Conservation (phyloP, 352 stramenopile species). For the Pythium dissotocum region DNA sequence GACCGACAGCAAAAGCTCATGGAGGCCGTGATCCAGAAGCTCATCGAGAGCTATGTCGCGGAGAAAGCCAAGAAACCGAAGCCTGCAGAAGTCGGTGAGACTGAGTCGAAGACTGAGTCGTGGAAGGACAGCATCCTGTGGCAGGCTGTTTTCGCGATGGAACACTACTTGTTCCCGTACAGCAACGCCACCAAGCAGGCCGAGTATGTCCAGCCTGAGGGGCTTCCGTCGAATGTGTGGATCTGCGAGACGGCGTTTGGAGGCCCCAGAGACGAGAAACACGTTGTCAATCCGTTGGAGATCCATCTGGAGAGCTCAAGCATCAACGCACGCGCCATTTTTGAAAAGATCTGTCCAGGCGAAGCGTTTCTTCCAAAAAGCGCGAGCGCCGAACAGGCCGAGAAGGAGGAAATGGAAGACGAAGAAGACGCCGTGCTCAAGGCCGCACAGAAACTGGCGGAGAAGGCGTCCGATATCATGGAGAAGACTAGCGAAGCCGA, state of each 20-base stretch:
- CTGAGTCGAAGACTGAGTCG: conserved; percentile 16
- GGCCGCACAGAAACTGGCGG: conserved; percentile 52
- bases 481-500: neutral
- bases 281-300: conserved; percentile 43
- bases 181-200: conserved; percentile 19
- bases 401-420: conserved; percentile 58
- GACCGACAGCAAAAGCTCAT: conserved; percentile 42
- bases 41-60: conserved; percentile 27
- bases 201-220: conserved; percentile 10
- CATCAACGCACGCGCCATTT: conserved; percentile 61
- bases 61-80: conserved; percentile 11
- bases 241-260: conserved; percentile 45
- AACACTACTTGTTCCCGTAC: conserved; percentile 31
- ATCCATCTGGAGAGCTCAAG: conserved; percentile 65
- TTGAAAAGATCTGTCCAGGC: conserved; percentile 55
- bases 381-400: conserved; percentile 52
- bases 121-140: conserved; percentile 43
- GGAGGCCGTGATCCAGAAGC: conserved; percentile 37
- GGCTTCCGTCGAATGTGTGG: conserved; percentile 46
- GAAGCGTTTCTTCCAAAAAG: conserved; percentile 69
- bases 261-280: conserved; percentile 3
- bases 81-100: neutral
- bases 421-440: conserved; percentile 63
- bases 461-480: conserved; percentile 12
- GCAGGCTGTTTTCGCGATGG: conserved; percentile 64